These are phyloP conservation scores for Gossypium turneri DNA, from an alignment of 345 rosid species.

Conservation along the genomic window DNA sequence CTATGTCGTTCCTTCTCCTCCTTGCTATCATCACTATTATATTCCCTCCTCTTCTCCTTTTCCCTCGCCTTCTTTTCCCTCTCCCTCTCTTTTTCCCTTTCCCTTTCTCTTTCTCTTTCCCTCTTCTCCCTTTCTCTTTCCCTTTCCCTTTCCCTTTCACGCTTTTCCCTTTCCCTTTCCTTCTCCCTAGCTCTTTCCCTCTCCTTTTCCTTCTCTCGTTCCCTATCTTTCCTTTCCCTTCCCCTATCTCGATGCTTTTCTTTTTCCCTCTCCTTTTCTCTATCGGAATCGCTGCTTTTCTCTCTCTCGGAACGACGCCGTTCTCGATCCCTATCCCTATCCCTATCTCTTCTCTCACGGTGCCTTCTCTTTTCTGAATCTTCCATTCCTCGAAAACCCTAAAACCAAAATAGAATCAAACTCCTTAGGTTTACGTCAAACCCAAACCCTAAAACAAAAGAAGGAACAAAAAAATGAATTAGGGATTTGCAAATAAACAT, in stretches of 20 bases:
- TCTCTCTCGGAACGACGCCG: background rate
- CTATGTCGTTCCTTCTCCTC: conserved; percentile 43
- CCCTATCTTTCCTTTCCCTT: conserved; percentile 41
- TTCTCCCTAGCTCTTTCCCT: conserved; percentile 35
- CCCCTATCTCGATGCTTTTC: conserved; percentile 44
- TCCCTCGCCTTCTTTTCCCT: conserved; percentile 56
- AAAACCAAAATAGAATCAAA: background rate
- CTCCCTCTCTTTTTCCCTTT: conserved; percentile 44
- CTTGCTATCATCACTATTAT: conserved; percentile 55
- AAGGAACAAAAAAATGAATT: background rate
- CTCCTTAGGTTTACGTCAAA: background rate
- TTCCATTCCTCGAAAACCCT: conserved; percentile 10
- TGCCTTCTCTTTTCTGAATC: conserved; percentile 39
- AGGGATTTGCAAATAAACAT: background rate
- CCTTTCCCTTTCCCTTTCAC: conserved; percentile 27
- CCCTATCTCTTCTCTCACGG: conserved; percentile 47
- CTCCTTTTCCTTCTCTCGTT: conserved; percentile 34
- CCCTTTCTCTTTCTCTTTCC: conserved; percentile 33
- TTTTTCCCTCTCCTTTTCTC: conserved; percentile 37
- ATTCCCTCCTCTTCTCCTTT: conserved; percentile 53
- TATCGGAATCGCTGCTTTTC: conserved; percentile 19
- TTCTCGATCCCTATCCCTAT: conserved; percentile 25
- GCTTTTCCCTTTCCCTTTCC: conserved; percentile 22
- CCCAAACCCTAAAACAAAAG: background rate
- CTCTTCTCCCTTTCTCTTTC: conserved; percentile 30